Percentiles rank a stretch among this genome's conserved stretches.
Conservation (phyloP, 768 basidiomycete genomes). For the Psilocybe sp. region DNA sequence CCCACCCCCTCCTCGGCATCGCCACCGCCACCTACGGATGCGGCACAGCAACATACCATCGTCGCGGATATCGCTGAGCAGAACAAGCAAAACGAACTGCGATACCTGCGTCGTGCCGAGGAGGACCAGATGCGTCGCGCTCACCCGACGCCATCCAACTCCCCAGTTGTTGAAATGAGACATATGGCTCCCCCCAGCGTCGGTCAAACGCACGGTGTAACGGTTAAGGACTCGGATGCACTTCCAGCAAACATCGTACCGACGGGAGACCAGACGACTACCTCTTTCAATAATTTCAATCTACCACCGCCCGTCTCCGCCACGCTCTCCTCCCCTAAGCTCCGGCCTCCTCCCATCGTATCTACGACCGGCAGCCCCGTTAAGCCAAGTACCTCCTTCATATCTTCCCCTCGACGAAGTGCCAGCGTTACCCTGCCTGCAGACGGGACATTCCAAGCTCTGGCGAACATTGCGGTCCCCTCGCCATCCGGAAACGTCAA, state of each 20-base stretch:
- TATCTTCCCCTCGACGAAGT: too few relatives aligned
- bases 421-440: too few relatives aligned
- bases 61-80: neutral
- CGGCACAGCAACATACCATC: neutral
- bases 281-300: too few relatives aligned
- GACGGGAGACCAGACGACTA: neutral
- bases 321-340: too few relatives aligned
- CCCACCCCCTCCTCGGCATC: neutral
- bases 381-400: too few relatives aligned
- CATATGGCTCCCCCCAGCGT: constrained; percentile 21
- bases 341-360: too few relatives aligned
- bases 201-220: constrained; percentile 3
- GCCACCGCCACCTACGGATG: neutral
- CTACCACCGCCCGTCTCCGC: too few relatives aligned
- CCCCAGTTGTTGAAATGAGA: constrained; percentile 36
- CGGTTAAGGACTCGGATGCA: constrained; percentile 1
- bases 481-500: neutral
- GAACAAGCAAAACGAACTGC: constrained; percentile 18
- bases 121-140: constrained; percentile 25
- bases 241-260: constrained; percentile 7
- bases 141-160: constrained; percentile 63
- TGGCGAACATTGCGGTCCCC: neutral
- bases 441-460: too few relatives aligned
- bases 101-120: constrained; percentile 22
- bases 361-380: too few relatives aligned